phyloP scores from a whole-genome alignment of 345 rosid species.

The Crucihimalaya himalaica region DNA sequence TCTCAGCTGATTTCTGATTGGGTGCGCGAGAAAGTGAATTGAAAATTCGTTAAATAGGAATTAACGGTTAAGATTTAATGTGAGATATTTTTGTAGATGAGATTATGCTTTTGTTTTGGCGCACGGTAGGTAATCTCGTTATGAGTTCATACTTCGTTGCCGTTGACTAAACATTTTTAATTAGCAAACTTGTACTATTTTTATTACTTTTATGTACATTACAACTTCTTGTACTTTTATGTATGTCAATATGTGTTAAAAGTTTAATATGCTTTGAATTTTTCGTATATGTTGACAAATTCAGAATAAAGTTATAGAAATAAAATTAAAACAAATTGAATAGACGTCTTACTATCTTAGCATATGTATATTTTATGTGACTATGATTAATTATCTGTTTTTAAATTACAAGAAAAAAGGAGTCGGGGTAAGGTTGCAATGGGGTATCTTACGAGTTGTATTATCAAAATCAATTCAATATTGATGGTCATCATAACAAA shows the following conservation, averaged over 20 bases:
- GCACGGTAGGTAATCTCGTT: conserved; percentile 46
- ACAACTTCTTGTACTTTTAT: not conserved
- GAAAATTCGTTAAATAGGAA: conserved; percentile 15
- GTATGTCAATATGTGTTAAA: not conserved
- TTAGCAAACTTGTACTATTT: conserved; percentile 10
- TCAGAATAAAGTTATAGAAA: not conserved
- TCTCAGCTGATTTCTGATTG: conserved; percentile 31
- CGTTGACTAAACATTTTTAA: conserved; percentile 32
- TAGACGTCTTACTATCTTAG: not conserved
- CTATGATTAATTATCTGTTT: not conserved
- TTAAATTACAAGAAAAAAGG: not conserved
- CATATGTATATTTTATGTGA: not conserved
- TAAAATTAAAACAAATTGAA: not conserved
- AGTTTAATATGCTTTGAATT: conserved; percentile 4
- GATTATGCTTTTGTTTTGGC: not conserved
- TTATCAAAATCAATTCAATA: not conserved
- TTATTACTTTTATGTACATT: not conserved
- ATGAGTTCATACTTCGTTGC: not conserved
- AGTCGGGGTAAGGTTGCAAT: no score
- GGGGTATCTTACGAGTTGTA: not conserved
- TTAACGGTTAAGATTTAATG: conserved; percentile 35
- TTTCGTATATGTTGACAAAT: not conserved
- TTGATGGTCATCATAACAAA: not conserved
- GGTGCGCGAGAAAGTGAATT: not conserved
- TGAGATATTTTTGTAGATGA: conserved; percentile 14